Conservation (phyloP, 805 yeast species). For the Clavispora fructus region DNA sequence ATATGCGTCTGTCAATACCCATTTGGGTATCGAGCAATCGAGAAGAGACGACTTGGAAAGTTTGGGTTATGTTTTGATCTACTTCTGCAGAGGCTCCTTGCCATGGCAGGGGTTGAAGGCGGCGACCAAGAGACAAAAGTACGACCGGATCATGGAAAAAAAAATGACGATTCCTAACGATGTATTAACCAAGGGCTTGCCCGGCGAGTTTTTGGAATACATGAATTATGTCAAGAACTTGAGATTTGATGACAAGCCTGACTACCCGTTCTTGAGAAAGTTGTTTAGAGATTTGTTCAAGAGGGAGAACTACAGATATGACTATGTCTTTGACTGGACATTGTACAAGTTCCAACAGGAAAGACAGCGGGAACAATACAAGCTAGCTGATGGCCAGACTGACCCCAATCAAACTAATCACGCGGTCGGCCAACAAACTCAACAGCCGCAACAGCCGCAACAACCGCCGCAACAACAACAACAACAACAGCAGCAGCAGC, state of each 20-base stretch:
- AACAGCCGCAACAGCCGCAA: constrained; percentile 3
- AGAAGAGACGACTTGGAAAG: constrained; percentile 19
- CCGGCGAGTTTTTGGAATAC: constrained; percentile 83
- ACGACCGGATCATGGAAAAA: constrained; percentile 20
- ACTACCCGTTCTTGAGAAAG: constrained; percentile 81
- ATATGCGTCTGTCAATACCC: constrained; percentile 19
- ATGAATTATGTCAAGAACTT: constrained; percentile 84
- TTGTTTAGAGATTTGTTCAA: constrained; percentile 84
- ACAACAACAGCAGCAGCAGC: constrained; percentile 6
- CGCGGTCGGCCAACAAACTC: neutral
- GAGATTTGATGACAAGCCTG: constrained; percentile 95
- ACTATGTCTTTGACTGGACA: constrained; percentile 96
- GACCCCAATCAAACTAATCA: constrained; percentile 1
- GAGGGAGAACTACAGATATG: constrained; percentile 85
- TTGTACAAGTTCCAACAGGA: constrained; percentile 68
- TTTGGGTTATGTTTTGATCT: constrained; percentile 18
- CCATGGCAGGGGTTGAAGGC: constrained; percentile 22
- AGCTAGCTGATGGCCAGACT: constrained; percentile 22
- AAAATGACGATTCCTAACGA: constrained; percentile 19
- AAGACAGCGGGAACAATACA: constrained; percentile 44
- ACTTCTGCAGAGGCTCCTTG: constrained; percentile 18
- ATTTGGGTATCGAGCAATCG: constrained; percentile 18
- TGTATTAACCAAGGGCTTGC: constrained; percentile 55
- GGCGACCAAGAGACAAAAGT: constrained; percentile 18
- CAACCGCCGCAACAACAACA: constrained; percentile 6